These are phyloP conservation scores for Butyriboletus loyo DNA, from an alignment of 768 basidiomycete genomes.

Conservation along the genomic window DNA sequence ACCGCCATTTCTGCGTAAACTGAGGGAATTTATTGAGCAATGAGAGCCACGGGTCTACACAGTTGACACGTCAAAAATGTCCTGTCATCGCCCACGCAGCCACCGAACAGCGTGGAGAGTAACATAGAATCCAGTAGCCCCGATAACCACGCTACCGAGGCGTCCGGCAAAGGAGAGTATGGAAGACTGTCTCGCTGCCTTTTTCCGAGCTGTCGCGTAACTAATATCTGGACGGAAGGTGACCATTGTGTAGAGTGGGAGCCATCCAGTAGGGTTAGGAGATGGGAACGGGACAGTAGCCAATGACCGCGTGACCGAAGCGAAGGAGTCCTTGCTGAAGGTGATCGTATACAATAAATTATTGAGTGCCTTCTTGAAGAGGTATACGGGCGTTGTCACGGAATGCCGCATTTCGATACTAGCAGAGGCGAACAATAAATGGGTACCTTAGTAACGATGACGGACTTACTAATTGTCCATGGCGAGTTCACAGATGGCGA, in stretches of 20 bases:
- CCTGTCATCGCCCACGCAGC: slow-evolving; percentile 20
- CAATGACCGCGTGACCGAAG: slow-evolving; percentile 44
- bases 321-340: slow-evolving; percentile 45
- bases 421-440: slow-evolving; percentile 24
- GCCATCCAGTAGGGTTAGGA: slow-evolving; percentile 69
- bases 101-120: slow-evolving; percentile 18
- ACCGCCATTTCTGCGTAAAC: slow-evolving; percentile 21
- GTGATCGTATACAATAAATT: slow-evolving; percentile 65
- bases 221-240: slow-evolving; percentile 95
- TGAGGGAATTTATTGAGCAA: slow-evolving; percentile 28
- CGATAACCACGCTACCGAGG: slow-evolving; percentile 44
- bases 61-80: slow-evolving; percentile 22
- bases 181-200: slow-evolving; percentile 64
- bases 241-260: slow-evolving; percentile 95
- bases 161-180: slow-evolving; percentile 54
- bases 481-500: slow-evolving; percentile 88
- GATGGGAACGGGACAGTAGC: slow-evolving; percentile 58
- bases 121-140: slow-evolving; percentile 41
- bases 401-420: slow-evolving; percentile 95
- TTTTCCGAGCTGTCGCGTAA: slow-evolving; percentile 76
- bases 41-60: slow-evolving; percentile 32
- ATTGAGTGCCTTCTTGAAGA: slow-evolving; percentile 78
- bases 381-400: slow-evolving; percentile 78
- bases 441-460: slow-evolving; percentile 25
- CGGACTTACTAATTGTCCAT: slow-evolving; percentile 92